Evolutionary conservation across 768 basidiomycete genomes (phyloP).

Genomic region (Chalciporus pseudorubinellus): DNA sequence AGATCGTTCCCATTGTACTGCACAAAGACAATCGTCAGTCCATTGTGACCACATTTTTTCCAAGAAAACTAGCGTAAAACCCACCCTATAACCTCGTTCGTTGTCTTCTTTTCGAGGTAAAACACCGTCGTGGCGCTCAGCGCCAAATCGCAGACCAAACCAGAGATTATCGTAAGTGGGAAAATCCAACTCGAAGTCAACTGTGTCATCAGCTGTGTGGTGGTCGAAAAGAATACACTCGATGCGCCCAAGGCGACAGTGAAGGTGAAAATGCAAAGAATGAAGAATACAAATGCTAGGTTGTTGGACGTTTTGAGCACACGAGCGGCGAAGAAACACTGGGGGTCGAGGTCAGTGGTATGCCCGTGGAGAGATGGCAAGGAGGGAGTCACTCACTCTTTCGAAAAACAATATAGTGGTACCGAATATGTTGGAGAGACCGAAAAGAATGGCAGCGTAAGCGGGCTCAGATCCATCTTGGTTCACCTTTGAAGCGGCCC

Average conservation of each 20-base stretch:
- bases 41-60: background rate
- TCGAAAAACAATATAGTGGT: conserved; percentile 15
- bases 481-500: conserved; percentile 10
- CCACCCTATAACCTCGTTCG: conserved; percentile 5
- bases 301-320: conserved; percentile 17
- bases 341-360: background rate
- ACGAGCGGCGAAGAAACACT: conserved; percentile 23
- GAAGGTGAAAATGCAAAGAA: conserved; percentile 19
- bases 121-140: conserved; percentile 7
- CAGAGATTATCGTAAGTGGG: conserved; percentile 16
- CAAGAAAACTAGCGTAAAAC: background rate
- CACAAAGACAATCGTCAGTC: background rate
- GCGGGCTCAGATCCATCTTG: conserved; percentile 2
- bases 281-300: conserved; percentile 12
- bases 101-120: conserved; percentile 8
- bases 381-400: conserved; percentile 9
- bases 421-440: conserved; percentile 15
- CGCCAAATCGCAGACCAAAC: conserved; percentile 18
- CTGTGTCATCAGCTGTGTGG: conserved; percentile 4
- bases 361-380: background rate
- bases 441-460: conserved; percentile 16
- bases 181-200: conserved; percentile 17
- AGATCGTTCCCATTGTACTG: conserved; percentile 4
- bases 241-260: conserved; percentile 22
- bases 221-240: conserved; percentile 14